Conservation (phyloP, 2,329 filamentous ascomycete genomes). For the Colletotrichum falcatum region DNA sequence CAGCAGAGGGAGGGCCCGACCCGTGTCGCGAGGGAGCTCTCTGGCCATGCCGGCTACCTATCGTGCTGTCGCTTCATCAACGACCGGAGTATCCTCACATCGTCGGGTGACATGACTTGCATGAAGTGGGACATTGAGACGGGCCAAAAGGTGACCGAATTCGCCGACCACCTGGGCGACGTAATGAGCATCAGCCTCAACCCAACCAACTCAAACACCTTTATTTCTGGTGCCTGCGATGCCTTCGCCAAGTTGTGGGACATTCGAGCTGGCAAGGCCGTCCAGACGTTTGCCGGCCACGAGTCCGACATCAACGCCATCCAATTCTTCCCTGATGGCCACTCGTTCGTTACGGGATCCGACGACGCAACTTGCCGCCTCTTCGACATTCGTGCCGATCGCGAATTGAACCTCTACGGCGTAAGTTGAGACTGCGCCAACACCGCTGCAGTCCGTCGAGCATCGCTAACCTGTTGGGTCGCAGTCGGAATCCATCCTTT, state of each 20-base stretch:
- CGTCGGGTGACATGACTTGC: constrained; percentile 99
- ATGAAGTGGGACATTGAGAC: constrained; percentile 99
- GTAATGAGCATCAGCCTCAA: constrained; percentile 99
- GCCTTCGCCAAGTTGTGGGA: constrained; percentile 99
- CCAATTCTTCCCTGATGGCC: constrained; percentile 98
- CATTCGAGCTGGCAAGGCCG: constrained; percentile 96
- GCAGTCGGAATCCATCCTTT: constrained; percentile 96
- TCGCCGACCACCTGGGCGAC: constrained; percentile 96
- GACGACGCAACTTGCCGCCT: constrained; percentile 97
- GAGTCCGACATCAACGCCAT: constrained; percentile 99
- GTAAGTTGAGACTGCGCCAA: constrained; percentile 59
- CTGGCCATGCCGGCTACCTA: constrained; percentile 95
- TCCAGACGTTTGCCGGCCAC: constrained; percentile 98
- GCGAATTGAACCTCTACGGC: constrained; percentile 77
- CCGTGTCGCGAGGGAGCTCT: constrained; percentile 93
- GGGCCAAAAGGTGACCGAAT: constrained; percentile 96
- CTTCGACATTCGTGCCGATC: constrained; percentile 97
- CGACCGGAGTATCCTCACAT: constrained; percentile 96
- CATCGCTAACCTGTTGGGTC: constrained; percentile 41
- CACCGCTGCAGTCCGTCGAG: too few species aligned
- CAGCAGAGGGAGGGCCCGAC: constrained; percentile 95
- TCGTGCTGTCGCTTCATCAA: constrained; percentile 99
- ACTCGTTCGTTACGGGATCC: constrained; percentile 97
- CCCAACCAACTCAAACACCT: constrained; percentile 98
- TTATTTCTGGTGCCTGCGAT: constrained; percentile 99